These are phyloP conservation scores for Hypericum androsaemum DNA, from an alignment of 345 rosid genomes.

Conservation along the genomic window DNA sequence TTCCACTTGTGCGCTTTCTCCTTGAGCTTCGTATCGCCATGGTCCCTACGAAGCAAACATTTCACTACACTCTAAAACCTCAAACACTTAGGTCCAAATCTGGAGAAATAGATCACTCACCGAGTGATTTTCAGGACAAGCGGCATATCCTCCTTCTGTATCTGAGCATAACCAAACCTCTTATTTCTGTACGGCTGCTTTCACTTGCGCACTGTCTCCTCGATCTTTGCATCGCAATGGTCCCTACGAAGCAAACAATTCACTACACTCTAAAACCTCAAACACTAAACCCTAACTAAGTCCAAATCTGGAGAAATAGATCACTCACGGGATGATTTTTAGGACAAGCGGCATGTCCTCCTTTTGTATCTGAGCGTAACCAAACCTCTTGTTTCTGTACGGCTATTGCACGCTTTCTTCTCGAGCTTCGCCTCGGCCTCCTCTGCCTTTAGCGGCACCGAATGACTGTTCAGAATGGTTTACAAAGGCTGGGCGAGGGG, in stretches of 20 bases:
- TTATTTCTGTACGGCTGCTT: slow-evolving; percentile 83
- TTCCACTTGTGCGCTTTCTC: slow-evolving; percentile 92
- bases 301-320: slow-evolving; percentile 1
- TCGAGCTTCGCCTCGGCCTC: slow-evolving; percentile 83
- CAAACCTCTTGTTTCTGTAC: slow-evolving; percentile 26
- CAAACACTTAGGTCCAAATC: neutral
- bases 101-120: slow-evolving; percentile 19
- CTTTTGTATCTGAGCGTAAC: slow-evolving; percentile 95
- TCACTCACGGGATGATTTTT: slow-evolving; percentile 69
- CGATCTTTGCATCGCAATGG: slow-evolving; percentile 99
- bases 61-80: too few species aligned
- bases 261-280: too few species aligned
- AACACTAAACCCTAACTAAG: too few species aligned
- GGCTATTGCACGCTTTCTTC: slow-evolving; percentile 88
- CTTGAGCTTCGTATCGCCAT: slow-evolving; percentile 99
- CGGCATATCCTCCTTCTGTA: slow-evolving; percentile 99
- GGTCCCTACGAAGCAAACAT: slow-evolving; percentile 41
- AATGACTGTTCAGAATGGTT: slow-evolving; percentile 50
- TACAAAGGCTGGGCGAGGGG: slow-evolving; percentile 72
- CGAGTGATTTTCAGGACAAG: slow-evolving; percentile 92
- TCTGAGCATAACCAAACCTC: slow-evolving; percentile 91
- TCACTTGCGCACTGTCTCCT: slow-evolving; percentile 89
- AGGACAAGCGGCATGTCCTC: slow-evolving; percentile 99
- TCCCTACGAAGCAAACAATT: slow-evolving; percentile 32
- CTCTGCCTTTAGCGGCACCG: slow-evolving; percentile 37